These are phyloP conservation scores for Xylaria polymorpha DNA, from an alignment of 2,329 filamentous ascomycete genomes.

Conservation along the genomic window DNA sequence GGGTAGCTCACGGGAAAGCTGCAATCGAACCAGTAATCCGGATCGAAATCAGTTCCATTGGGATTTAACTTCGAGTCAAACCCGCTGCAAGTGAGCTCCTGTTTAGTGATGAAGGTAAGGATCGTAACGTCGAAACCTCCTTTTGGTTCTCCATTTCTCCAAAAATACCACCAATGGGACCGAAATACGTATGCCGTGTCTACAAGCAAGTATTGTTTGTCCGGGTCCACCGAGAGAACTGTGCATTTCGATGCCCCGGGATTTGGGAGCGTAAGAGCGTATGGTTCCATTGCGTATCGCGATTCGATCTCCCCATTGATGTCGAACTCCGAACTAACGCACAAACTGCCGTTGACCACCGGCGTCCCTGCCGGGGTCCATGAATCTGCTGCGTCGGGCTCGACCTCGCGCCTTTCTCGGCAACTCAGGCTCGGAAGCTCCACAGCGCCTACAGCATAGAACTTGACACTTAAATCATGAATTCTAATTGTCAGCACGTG, in stretches of 20 bases:
- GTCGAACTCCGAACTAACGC: not conserved
- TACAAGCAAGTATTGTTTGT: slow-evolving; percentile 11
- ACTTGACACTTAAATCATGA: not conserved
- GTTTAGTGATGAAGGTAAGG: slow-evolving; percentile 7
- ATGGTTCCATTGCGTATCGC: slow-evolving; percentile 20
- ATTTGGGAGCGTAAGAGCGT: slow-evolving; percentile 27
- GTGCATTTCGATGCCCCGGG: slow-evolving; percentile 21
- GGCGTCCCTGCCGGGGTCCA: slow-evolving; percentile 2
- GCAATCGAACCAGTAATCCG: slow-evolving; percentile 18
- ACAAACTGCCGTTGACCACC: slow-evolving; percentile 18
- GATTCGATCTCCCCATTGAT: slow-evolving; percentile 6
- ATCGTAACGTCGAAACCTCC: slow-evolving; percentile 11
- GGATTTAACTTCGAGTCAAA: slow-evolving; percentile 14
- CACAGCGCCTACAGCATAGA: not conserved
- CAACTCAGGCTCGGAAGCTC: slow-evolving; percentile 4
- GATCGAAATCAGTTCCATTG: slow-evolving; percentile 14
- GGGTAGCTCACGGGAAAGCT: not conserved
- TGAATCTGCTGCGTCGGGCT: slow-evolving; percentile 3
- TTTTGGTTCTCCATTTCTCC: slow-evolving; percentile 16
- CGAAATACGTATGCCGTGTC: slow-evolving; percentile 9
- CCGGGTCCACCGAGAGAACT: slow-evolving; percentile 15
- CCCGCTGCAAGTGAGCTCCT: slow-evolving; percentile 4
- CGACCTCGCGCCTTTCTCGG: slow-evolving; percentile 11
- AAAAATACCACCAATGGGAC: slow-evolving; percentile 24
- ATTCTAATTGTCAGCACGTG: not conserved